Percentiles rank a stretch among this genome's conserved stretches.
Conservation (phyloP, 108 stramenopile species). For the Skeletonema potamos region DNA sequence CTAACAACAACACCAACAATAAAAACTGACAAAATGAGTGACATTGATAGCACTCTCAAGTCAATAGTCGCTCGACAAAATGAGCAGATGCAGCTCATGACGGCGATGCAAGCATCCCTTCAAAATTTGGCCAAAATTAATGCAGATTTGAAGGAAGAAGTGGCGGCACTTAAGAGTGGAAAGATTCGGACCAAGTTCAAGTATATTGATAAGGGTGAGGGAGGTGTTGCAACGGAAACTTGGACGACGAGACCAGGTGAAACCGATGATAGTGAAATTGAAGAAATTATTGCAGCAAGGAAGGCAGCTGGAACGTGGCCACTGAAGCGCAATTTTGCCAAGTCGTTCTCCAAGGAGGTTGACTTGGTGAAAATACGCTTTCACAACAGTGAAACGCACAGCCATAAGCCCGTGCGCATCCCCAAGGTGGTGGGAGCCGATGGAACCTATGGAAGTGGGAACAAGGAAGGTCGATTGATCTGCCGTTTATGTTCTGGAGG, state of each 20-base stretch:
- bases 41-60: not conserved
- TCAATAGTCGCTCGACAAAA: not conserved
- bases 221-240: not conserved
- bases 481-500: constrained; percentile 33
- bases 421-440: not conserved
- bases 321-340: not conserved
- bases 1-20: not conserved
- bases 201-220: not conserved
- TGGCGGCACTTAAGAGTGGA: not conserved
- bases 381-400: constrained; percentile 14
- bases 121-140: not conserved
- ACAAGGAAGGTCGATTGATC: constrained; percentile 37
- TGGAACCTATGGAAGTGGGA: constrained; percentile 9
- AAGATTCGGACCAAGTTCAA: not conserved
- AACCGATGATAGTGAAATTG: not conserved
- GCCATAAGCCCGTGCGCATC: constrained; percentile 20
- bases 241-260: not conserved
- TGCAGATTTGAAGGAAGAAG: not conserved
- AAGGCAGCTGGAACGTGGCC: not conserved
- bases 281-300: not conserved
- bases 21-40: not conserved
- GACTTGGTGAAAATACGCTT: constrained; percentile 22
- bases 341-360: not conserved
- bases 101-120: not conserved
- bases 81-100: not conserved